phyloP scores from a whole-genome alignment of 257 asterid species.

The Coffea canephora region DNA sequence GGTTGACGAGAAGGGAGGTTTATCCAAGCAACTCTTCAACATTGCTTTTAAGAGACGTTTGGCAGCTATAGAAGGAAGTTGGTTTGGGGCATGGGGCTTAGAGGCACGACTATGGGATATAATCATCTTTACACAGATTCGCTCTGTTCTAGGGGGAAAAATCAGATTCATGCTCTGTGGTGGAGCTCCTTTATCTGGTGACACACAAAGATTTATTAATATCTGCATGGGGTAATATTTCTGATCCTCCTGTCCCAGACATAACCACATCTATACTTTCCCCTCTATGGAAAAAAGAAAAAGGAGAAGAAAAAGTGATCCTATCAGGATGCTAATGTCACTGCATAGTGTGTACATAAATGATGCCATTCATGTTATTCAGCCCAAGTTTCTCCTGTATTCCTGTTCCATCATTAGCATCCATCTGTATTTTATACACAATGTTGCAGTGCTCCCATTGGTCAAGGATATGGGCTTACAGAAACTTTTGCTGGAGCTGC shows the following conservation, averaged over 20 bases:
- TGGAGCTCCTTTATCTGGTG: constrained; percentile 97
- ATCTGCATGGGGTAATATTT: constrained; percentile 84
- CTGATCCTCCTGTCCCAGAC: constrained; percentile 7
- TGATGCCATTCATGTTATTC: not conserved
- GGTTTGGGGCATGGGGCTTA: constrained; percentile 87
- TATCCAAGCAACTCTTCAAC: constrained; percentile 67
- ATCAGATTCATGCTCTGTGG: constrained; percentile 94
- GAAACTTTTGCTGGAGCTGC: constrained; percentile 96
- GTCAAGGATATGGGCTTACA: constrained; percentile 95
- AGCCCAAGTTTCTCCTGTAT: constrained; percentile 5
- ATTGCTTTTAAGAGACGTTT: constrained; percentile 62
- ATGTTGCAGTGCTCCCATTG: constrained; percentile 73
- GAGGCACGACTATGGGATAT: constrained; percentile 68
- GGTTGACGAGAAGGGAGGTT: constrained; percentile 91
- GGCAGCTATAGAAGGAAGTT: constrained; percentile 82
- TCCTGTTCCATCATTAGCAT: not conserved
- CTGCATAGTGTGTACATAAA: not conserved
- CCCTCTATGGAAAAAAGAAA: not conserved
- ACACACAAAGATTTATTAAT: constrained; percentile 89
- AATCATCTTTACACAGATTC: constrained; percentile 62
- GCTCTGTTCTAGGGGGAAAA: constrained; percentile 79
- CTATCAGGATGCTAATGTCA: not conserved
- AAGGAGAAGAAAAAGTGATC: not conserved
- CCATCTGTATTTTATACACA: constrained; percentile 11
- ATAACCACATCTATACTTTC: constrained; percentile 3